Percentiles rank a stretch among this genome's conserved stretches.
Evolutionary conservation across 2,329 filamentous ascomycete species (phyloP).

Genomic region (Arthroderma sp.): DNA sequence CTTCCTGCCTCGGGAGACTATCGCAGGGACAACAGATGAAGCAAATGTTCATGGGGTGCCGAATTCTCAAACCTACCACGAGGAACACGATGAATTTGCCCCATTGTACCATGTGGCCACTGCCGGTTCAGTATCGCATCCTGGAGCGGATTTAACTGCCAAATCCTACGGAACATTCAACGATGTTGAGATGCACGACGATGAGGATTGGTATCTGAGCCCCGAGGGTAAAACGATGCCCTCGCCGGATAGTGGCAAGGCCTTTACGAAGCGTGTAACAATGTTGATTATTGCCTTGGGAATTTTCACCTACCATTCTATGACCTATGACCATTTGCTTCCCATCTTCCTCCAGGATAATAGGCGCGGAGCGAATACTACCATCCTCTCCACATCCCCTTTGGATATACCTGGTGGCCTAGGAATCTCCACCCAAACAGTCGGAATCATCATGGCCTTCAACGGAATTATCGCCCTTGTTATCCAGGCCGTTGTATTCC

Average conservation of each 20-base stretch:
- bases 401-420: conserved; percentile 52
- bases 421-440: conserved; percentile 51
- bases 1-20: conserved; percentile 45
- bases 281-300: conserved; percentile 69
- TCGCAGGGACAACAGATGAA: conserved; percentile 17
- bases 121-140: conserved; percentile 59
- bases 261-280: conserved; percentile 52
- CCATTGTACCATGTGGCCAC: conserved; percentile 50
- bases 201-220: conserved; percentile 37
- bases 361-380: conserved; percentile 21
- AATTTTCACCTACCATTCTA: conserved; percentile 88
- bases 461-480: conserved; percentile 60
- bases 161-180: conserved; percentile 69
- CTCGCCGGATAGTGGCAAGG: conserved; percentile 27
- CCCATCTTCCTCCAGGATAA: conserved; percentile 84
- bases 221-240: conserved; percentile 18
- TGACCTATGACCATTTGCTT: conserved; percentile 85
- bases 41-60: neutral
- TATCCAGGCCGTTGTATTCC: conserved; percentile 60
- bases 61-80: neutral
- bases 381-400: conserved; percentile 23
- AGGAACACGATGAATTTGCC: conserved; percentile 8
- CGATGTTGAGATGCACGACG: conserved; percentile 40
- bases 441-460: conserved; percentile 54
- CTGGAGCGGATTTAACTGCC: conserved; percentile 58